phyloP scores from a whole-genome alignment of 1,284 basidiomycete species.

The Trichosporon inkin region DNA sequence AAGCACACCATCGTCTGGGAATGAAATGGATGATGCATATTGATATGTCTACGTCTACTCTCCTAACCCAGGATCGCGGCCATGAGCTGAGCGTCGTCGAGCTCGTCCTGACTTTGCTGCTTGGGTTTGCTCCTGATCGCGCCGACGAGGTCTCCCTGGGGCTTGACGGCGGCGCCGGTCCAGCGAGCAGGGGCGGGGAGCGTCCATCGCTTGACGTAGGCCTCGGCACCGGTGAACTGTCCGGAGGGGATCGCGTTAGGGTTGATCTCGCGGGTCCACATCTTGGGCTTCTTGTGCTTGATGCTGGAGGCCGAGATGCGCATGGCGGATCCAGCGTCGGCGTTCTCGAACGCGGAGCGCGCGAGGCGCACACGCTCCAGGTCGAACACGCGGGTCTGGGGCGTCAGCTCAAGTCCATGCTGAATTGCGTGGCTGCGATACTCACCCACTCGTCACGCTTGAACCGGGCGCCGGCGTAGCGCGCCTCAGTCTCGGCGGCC shows the following conservation, averaged over 20 bases:
- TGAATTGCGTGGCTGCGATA: background rate
- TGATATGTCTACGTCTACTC: conserved; percentile 5
- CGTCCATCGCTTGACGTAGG: conserved; percentile 41
- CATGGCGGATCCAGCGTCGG: background rate
- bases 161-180: background rate
- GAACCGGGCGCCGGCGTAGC: conserved; percentile 62
- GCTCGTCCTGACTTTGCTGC: conserved; percentile 20
- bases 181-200: conserved; percentile 27
- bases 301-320: conserved; percentile 1
- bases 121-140: conserved; percentile 10
- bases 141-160: conserved; percentile 21
- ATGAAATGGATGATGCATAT: conserved; percentile 16
- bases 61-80: conserved; percentile 16
- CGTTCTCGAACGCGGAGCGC: background rate
- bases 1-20: too few species aligned
- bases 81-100: conserved; percentile 34
- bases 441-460: conserved; percentile 44
- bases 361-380: conserved; percentile 23
- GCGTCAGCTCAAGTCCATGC: background rate
- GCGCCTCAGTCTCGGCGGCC: conserved; percentile 76
- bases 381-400: conserved; percentile 36
- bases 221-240: conserved; percentile 36
- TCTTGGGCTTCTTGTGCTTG: conserved; percentile 29
- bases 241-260: conserved; percentile 19
- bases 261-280: conserved; percentile 33